Evolutionary conservation across 164 flowering plant genomes (phyloP).

Genomic region (Nymphaea colorata): DNA sequence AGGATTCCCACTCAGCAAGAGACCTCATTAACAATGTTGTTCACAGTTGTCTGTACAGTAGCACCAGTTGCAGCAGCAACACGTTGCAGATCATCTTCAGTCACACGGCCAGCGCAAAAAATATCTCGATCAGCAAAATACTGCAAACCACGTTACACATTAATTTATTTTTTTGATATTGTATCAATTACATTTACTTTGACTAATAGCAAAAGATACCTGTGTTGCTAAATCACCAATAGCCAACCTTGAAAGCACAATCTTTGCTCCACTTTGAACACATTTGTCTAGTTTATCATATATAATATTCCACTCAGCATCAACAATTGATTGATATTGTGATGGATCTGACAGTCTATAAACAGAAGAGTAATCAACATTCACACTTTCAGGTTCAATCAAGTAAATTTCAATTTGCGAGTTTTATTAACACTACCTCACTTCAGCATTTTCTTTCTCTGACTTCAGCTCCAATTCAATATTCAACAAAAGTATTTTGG

Average conservation of each 20-base stretch:
- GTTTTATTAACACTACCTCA: conserved; percentile 37
- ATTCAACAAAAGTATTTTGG: conserved; percentile 78
- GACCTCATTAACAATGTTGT: conserved; percentile 91
- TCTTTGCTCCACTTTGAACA: conserved; percentile 88
- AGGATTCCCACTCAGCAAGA: neutral
- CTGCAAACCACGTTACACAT: conserved; percentile 23
- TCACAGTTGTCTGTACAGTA: conserved; percentile 92
- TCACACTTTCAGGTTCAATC: neutral
- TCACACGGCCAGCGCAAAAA: conserved; percentile 98
- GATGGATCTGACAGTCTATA: conserved; percentile 86
- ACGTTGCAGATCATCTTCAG: conserved; percentile 89
- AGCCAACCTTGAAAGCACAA: conserved; percentile 88
- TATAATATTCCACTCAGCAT: conserved; percentile 99
- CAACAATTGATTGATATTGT: conserved; percentile 96
- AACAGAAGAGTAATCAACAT: conserved; percentile 1
- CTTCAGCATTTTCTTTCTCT: conserved; percentile 99
- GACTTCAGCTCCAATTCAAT: conserved; percentile 94
- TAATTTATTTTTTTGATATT: neutral
- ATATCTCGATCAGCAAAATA: conserved; percentile 99
- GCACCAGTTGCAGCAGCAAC: conserved; percentile 98
- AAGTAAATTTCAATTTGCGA: neutral
- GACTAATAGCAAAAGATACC: conserved; percentile 23
- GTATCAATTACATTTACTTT: neutral
- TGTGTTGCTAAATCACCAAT: conserved; percentile 97
- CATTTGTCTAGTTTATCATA: conserved; percentile 98